phyloP scores from a whole-genome alignment of 148 eudicot species.

The Drosera capensis region DNA sequence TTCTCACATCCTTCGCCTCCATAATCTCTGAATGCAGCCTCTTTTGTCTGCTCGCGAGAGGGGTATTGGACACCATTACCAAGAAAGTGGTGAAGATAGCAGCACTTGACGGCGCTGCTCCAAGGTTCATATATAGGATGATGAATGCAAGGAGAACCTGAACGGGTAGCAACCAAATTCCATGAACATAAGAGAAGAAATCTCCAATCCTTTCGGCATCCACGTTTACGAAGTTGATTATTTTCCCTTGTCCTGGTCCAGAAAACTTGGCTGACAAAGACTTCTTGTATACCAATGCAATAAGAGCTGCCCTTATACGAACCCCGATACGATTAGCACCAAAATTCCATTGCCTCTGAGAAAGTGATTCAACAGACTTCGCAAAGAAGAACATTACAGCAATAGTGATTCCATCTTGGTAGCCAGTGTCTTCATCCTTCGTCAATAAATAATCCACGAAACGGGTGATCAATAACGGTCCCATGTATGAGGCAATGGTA shows the following conservation, averaged over 20 bases:
- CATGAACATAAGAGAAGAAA: slow-evolving; percentile 54
- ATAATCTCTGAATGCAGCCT: slow-evolving; percentile 54
- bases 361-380: slow-evolving; percentile 59
- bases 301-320: slow-evolving; percentile 44
- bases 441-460: slow-evolving; percentile 58
- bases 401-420: slow-evolving; percentile 37
- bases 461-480: slow-evolving; percentile 63
- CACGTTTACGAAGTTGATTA: slow-evolving; percentile 45
- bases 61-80: slow-evolving; percentile 74
- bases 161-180: slow-evolving; percentile 76
- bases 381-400: slow-evolving; percentile 52
- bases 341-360: slow-evolving; percentile 85
- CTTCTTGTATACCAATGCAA: slow-evolving; percentile 47
- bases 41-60: slow-evolving; percentile 62
- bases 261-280: slow-evolving; percentile 42
- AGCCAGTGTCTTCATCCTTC: slow-evolving; percentile 26
- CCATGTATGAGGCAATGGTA: slow-evolving; percentile 66
- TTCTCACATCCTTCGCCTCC: slow-evolving; percentile 78
- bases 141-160: slow-evolving; percentile 57
- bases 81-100: slow-evolving; percentile 51
- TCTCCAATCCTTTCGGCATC: slow-evolving; percentile 89
- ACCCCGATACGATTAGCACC: slow-evolving; percentile 63
- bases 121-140: slow-evolving; percentile 59
- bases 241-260: slow-evolving; percentile 42
- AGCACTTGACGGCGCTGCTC: slow-evolving; percentile 53